phyloP scores from a whole-genome alignment of 306 rosid genomes.

The Cicer judaicum region DNA sequence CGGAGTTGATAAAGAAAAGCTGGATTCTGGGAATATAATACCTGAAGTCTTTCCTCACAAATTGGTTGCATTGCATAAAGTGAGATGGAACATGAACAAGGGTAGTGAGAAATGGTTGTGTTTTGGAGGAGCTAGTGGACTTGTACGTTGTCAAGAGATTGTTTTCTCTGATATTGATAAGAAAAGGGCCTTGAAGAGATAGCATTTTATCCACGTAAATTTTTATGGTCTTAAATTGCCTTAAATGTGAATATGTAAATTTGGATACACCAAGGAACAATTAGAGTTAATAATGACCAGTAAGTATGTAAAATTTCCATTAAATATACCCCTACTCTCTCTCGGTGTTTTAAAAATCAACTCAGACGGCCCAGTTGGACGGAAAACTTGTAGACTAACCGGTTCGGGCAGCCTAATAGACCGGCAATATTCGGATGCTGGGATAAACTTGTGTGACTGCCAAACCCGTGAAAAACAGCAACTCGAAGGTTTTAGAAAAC shows the following conservation, averaged over 20 bases:
- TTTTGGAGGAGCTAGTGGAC: slow-evolving; percentile 85
- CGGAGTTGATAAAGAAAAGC: slow-evolving; percentile 42
- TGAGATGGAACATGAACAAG: slow-evolving; percentile 92
- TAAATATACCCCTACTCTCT: too few relatives aligned
- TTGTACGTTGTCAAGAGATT: slow-evolving; percentile 87
- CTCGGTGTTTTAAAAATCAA: too few relatives aligned
- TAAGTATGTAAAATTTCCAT: background rate
- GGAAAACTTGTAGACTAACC: too few relatives aligned
- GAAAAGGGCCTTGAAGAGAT: slow-evolving; percentile 66
- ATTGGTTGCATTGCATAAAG: slow-evolving; percentile 70
- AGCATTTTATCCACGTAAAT: background rate
- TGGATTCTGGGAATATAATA: slow-evolving; percentile 16
- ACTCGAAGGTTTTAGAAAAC: too few relatives aligned
- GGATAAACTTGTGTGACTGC: too few relatives aligned
- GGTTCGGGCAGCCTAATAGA: too few relatives aligned
- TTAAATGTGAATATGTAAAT: slow-evolving; percentile 33
- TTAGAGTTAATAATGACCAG: background rate
- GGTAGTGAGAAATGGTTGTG: slow-evolving; percentile 96
- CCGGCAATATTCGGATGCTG: too few relatives aligned
- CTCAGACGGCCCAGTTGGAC: too few relatives aligned
- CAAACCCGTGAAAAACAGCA: too few relatives aligned
- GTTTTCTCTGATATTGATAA: slow-evolving; percentile 55
- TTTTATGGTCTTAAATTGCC: background rate
- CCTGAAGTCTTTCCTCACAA: slow-evolving; percentile 71
- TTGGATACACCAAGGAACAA: background rate